Percentiles rank a stretch among this genome's conserved stretches.
Conservation (phyloP, 805 yeast species). For the Cyberlindnera lachancei region DNA sequence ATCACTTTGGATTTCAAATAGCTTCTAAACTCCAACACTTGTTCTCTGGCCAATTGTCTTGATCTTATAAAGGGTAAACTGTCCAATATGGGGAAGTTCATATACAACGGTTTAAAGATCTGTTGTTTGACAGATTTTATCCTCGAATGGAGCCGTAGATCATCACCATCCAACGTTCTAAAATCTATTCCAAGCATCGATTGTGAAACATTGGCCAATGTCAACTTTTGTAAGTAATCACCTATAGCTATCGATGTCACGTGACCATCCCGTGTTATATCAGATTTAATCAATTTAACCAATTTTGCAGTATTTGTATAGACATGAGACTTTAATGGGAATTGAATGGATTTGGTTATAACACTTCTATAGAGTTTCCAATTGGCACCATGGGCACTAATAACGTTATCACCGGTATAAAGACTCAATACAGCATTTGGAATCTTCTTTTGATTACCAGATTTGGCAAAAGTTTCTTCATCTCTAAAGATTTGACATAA, state of each 20-base stretch:
- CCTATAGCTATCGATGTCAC: slow-evolving; percentile 21
- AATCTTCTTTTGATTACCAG: slow-evolving; percentile 53
- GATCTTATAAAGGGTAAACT: slow-evolving; percentile 40
- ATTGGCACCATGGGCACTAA: slow-evolving; percentile 46
- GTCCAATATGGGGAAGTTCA: slow-evolving; percentile 51
- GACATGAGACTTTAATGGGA: slow-evolving; percentile 36
- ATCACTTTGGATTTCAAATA: slow-evolving; percentile 30
- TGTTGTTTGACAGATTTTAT: slow-evolving; percentile 40
- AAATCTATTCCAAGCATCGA: slow-evolving; percentile 44
- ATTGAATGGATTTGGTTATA: slow-evolving; percentile 41
- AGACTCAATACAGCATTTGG: slow-evolving; percentile 46
- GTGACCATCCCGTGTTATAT: slow-evolving; percentile 6
- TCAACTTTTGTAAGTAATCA: slow-evolving; percentile 38
- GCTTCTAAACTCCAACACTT: slow-evolving; percentile 34
- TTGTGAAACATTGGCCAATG: slow-evolving; percentile 43
- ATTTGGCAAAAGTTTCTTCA: slow-evolving; percentile 45
- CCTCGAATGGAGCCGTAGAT: slow-evolving; percentile 29
- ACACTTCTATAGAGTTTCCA: slow-evolving; percentile 44
- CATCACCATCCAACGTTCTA: slow-evolving; percentile 27
- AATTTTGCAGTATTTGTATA: slow-evolving; percentile 31
- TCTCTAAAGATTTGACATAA: slow-evolving; percentile 39
- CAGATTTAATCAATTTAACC: slow-evolving; percentile 20
- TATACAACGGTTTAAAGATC: slow-evolving; percentile 45
- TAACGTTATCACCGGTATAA: slow-evolving; percentile 55
- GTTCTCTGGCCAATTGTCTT: slow-evolving; percentile 35